A percentile compares a stretch with the other conserved stretches of the same genome.
These are phyloP conservation scores for Tricholomella constricta DNA, from an alignment of 768 basidiomycete genomes.

Conservation along the genomic window DNA sequence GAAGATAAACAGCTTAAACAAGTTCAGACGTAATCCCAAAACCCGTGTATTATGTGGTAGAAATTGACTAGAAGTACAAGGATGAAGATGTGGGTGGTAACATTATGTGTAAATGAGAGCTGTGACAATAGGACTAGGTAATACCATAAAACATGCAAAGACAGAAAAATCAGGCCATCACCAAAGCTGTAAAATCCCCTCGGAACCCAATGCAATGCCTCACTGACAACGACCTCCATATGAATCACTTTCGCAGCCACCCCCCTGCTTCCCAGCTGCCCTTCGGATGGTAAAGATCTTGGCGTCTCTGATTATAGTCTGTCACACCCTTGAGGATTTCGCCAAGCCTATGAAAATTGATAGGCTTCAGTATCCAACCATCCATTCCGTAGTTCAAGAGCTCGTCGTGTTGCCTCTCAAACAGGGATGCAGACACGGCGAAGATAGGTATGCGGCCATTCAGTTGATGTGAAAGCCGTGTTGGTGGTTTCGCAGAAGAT, in stretches of 20 bases:
- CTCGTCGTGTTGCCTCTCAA: constrained; percentile 56
- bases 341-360: constrained; percentile 71
- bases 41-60: too few species aligned
- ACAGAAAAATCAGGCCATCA: neutral
- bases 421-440: constrained; percentile 76
- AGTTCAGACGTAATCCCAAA: too few species aligned
- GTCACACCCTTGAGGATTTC: constrained; percentile 60
- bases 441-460: constrained; percentile 78
- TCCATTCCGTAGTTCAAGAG: constrained; percentile 62
- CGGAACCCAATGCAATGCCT: neutral
- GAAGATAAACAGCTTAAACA: too few species aligned
- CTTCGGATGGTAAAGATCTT: constrained; percentile 53
- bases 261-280: constrained; percentile 66
- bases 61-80: too few species aligned
- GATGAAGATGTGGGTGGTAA: too few species aligned
- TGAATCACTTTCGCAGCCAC: constrained; percentile 43
- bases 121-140: too few species aligned
- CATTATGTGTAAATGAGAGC: too few species aligned
- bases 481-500: constrained; percentile 10
- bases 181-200: neutral
- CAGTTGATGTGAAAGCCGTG: constrained; percentile 45
- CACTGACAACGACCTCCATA: neutral
- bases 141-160: too few species aligned
- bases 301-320: constrained; percentile 49
- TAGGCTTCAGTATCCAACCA: constrained; percentile 84